Base-by-base conservation (phyloP, 495 filamentous ascomycete species). In the Aspergillus homomorphus region DNA sequence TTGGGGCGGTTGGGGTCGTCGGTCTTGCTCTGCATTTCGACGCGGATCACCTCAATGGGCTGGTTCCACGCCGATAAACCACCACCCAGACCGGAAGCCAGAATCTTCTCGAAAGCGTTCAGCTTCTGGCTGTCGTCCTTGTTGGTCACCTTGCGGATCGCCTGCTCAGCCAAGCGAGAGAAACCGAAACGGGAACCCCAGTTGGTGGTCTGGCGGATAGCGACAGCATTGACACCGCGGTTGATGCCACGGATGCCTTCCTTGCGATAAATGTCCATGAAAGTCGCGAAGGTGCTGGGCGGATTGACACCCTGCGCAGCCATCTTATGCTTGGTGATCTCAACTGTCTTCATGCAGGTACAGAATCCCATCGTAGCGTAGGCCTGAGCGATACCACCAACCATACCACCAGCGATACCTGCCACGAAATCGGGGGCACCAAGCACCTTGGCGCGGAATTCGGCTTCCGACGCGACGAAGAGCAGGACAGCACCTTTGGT, bases 311-410 rank as follows among this genome's bases (percentile, higher is more conserved):
- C 94, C 26, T 80, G 63, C 8, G 90, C 87, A 3, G 92, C 92
- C 69, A 95, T 78, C 83, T 97, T 96, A 80, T 94, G 89, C 78
- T 96, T 92, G 67, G 94, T 98, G 78, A 98, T 98, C 79, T 98
- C 95, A 60, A 97, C 95, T 56, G 94, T 98, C 87, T 98, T 98
- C 94, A 98, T 98, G 84, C 94, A 98, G 42, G 94, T 98, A 77
- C 94, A 98, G 85, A 98, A 98, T 57, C 94, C 94, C 92, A 98
- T 97, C 63, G 94, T 98, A 57, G 94, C 94, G 72, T 98, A 98
- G 33, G 94, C 94, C 79, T 98, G 94, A 48, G 92, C 95, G 54
- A 98, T 85, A 82, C 94, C 94, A 67, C 94, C 94, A 28, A 84
- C 82, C 81, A 98, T 93, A 74, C 94, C 94, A 65, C 94, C 95